Evolutionary conservation across 164 flowering plant genomes (phyloP), one percentile per base, ranked within the genome.

Genomic region (Euptelea pleiosperma): DNA sequence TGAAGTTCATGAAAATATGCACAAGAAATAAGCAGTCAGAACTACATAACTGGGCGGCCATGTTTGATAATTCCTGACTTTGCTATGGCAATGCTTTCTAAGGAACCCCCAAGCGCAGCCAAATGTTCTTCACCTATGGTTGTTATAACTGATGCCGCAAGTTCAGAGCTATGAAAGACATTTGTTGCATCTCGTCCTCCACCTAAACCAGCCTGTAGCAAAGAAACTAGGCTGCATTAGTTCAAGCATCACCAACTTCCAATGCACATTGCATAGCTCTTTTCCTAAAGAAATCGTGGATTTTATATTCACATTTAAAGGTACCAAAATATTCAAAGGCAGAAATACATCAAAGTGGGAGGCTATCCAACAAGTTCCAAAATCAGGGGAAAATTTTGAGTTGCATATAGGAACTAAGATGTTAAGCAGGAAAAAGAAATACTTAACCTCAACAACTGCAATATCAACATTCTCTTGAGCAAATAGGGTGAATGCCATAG

Each of bases 141-240:
- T 55, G 99, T 94, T 70, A 94, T 89, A 55, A 94, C 66, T 11
- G 99, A 73, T 60, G 76, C 79, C 40, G 80, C 77, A 61, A 94
- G 86, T 35, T 50, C 81, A 36, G 83, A 77, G 55, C 85, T 75
- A 58, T 55, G 37, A 45, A 91, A 70, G 40, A 94, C 70, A 67
- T 94, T 94, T 59, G 99, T 91, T 29, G 99, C 97, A 87, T 94
- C 99, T 30, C 96, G 77, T 44, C 95, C 91, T 51, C 99, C 99
- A 19, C 99, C 99, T 12, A 94, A 70, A 25, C 99, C 97, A 65
- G 97, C 90, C 97, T 93, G 65, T 63, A 46, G 55, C 40, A 52
- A 16, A 37, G 24, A 52, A 59, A 60, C 26, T 21, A 2, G 55
- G 34, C 1, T 44, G 26, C 18, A 52, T 34, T 30, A 62, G 22